Base-by-base conservation (phyloP, 2,329 filamentous ascomycete genomes). In the Ophiostoma montium region DNA sequence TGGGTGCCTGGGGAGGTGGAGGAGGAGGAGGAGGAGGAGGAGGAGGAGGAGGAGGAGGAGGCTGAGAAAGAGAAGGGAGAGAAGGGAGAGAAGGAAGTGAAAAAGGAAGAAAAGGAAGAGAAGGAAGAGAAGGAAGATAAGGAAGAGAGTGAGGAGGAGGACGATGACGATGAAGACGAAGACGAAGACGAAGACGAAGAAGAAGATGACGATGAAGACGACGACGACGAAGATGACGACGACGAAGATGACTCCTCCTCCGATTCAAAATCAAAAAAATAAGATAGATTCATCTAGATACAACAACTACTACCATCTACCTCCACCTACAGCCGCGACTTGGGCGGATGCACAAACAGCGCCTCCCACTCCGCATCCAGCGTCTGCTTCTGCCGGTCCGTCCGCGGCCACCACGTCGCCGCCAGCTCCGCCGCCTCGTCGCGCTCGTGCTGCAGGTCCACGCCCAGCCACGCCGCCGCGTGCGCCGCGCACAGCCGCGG, bases 401-500 rank as follows among this genome's bases (percentile, higher is more conserved):
- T 63, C 58, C 68, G 70, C 54, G 60, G 65, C 38, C 65, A 67
- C 77, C 80, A 82, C 56, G 67, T 44, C 1, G 30, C 66, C 44
- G 71, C 63, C 54, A 80, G 84, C 48, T 67, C 67, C 30, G 64
- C 63, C 63, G 82, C 73, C 57, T 82, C 74, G 3, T 58, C 62
- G 54, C 69, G 65, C 77, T 80, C 84, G 27, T 68, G 62, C 38
- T 65, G 60, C 54, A 84, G 55, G 60, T 83, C 78, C n/a, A 59
- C 57, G 0, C 62, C 69, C 49, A 85, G 62, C 70, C 79, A 86
- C 23, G 61, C 59, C 0, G 72, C 74, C 0, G 75, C 72, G 16
- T 74, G 63, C 51, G 74, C 68, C 1, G 86, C 89, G 53, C 81
- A 84, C 58, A 76, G 70, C 2, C 59, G 67, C 0, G 85, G 84